Percentiles rank a stretch among this genome's conserved stretches.
phyloP scores from a whole-genome alignment of 345 rosid genomes.

The Aegle marmelos region DNA sequence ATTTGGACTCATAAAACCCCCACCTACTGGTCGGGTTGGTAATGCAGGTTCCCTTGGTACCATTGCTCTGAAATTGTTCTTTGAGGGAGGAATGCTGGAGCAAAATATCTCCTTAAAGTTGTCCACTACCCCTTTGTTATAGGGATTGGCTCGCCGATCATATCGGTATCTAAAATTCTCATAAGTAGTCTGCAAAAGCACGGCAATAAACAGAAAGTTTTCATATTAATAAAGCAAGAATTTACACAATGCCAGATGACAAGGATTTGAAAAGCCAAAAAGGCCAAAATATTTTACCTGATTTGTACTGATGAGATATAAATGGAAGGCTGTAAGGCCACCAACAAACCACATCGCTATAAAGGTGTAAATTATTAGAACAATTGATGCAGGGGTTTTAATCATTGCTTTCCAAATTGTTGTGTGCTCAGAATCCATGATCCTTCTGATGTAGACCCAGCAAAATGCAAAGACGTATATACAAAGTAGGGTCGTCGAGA shows the following conservation, averaged over 20 bases:
- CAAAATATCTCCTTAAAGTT: constrained; percentile 79
- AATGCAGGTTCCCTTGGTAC: constrained; percentile 69
- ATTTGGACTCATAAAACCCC: constrained; percentile 94
- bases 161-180: constrained; percentile 93
- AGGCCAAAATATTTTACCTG: constrained; percentile 49
- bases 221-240: background rate
- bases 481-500: constrained; percentile 82
- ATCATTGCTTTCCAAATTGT: constrained; percentile 68
- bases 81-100: constrained; percentile 64
- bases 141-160: constrained; percentile 82
- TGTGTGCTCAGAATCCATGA: constrained; percentile 56
- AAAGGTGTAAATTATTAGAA: constrained; percentile 79
- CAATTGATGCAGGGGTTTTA: constrained; percentile 81
- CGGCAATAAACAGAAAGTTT: background rate
- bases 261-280: background rate
- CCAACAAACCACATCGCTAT: constrained; percentile 97
- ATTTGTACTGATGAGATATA: constrained; percentile 91
- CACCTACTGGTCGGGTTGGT: constrained; percentile 56
- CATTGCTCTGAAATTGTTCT: constrained; percentile 72
- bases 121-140: constrained; percentile 59
- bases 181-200: constrained; percentile 72
- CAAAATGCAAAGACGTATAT: constrained; percentile 86
- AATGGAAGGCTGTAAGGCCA: constrained; percentile 88
- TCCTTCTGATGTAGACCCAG: constrained; percentile 91
- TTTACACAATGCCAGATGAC: background rate